Evolutionary conservation across 106 monocot species (phyloP).

Genomic region (Agapanthus africanus): DNA sequence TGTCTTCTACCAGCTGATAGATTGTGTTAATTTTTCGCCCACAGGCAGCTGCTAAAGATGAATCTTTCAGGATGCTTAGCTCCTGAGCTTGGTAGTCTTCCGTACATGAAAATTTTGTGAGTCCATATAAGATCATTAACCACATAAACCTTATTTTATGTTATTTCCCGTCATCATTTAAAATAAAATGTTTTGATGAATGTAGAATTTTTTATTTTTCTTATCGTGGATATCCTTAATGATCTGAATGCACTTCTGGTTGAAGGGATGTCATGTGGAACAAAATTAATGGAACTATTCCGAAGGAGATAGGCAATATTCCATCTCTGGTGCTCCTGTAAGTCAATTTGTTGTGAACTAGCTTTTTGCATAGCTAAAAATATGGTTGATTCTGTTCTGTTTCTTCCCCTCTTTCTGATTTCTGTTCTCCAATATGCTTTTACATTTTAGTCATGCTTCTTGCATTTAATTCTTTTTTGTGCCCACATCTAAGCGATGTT

Average conservation of each 20-base stretch:
- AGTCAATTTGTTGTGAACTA: constrained; percentile 29
- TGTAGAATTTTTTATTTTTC: background rate
- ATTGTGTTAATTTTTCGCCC: constrained; percentile 5
- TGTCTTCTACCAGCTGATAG: background rate
- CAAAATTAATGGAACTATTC: constrained; percentile 69
- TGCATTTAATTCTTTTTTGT: too few species aligned
- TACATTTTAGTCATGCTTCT: constrained; percentile 3
- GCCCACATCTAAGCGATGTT: background rate
- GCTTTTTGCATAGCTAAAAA: background rate
- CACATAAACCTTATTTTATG: background rate
- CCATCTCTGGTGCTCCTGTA: constrained; percentile 80
- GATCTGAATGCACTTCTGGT: background rate
- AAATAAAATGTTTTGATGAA: background rate
- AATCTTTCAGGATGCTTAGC: constrained; percentile 83
- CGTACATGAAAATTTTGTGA: constrained; percentile 78
- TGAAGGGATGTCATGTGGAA: constrained; percentile 99
- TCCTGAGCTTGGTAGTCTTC: constrained; percentile 74
- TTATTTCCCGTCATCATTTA: background rate
- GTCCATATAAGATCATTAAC: constrained; percentile 10
- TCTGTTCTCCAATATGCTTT: background rate
- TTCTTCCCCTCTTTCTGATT: background rate
- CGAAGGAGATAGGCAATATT: constrained; percentile 94
- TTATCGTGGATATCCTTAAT: background rate
- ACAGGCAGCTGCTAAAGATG: constrained; percentile 68
- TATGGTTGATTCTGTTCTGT: background rate